Conservation (phyloP, 2,329 filamentous ascomycete genomes). For the Aspergillus pseudonomiae region DNA sequence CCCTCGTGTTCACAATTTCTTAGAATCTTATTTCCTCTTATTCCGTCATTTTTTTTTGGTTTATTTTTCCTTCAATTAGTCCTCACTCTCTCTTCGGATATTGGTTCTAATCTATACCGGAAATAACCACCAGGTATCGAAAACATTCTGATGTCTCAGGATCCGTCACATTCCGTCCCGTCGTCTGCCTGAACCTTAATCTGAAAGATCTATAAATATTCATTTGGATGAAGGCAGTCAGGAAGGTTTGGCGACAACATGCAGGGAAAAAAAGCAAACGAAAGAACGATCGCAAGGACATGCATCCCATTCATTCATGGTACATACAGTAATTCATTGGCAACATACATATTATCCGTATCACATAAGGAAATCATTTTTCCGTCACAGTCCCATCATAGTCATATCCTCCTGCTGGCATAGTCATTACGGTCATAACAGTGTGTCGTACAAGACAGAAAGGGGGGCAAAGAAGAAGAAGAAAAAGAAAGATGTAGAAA, state of each 20-base stretch:
- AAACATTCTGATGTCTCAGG: background rate
- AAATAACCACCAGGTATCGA: background rate
- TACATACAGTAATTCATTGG: background rate
- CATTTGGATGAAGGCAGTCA: background rate
- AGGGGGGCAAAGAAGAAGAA: background rate
- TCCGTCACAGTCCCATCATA: slow-evolving; percentile 3
- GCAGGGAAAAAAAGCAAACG: background rate
- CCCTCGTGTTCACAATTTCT: background rate
- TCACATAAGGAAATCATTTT: background rate
- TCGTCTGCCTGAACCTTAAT: background rate
- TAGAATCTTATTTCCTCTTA: background rate
- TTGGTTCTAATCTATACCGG: too few species aligned
- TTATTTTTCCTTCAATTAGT: background rate
- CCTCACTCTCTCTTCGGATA: too few species aligned
- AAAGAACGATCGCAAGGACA: background rate
- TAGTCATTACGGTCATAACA: slow-evolving; percentile 10
- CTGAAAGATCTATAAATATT: background rate
- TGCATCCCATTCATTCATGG: background rate
- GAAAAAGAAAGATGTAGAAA: slow-evolving; percentile 4
- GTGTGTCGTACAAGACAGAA: slow-evolving; percentile 5
- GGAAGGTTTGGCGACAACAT: background rate
- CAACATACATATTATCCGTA: background rate
- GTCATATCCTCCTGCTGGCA: slow-evolving; percentile 2
- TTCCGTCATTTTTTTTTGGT: background rate
- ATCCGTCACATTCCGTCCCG: background rate